These are phyloP conservation scores for Neonectria neomacrospora DNA, from an alignment of 2,329 filamentous ascomycete genomes.

Conservation along the genomic window DNA sequence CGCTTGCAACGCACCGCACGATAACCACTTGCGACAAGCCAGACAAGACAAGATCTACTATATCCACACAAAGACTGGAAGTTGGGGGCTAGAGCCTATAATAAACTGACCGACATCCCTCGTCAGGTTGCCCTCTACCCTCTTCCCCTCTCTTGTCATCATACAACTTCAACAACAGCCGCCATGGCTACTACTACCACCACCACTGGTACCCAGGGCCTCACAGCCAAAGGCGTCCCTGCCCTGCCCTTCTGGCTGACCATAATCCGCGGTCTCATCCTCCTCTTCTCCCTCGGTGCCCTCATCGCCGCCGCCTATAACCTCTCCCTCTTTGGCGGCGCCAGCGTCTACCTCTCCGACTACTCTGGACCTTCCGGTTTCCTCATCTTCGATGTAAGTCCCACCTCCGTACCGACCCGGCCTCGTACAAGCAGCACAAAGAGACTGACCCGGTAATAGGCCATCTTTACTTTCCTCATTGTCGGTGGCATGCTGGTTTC, in stretches of 20 bases:
- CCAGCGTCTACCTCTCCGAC: slow-evolving; percentile 36
- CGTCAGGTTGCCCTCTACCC: not conserved
- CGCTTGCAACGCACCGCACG: not conserved
- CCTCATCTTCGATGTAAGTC: slow-evolving; percentile 59
- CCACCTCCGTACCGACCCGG: slow-evolving; percentile 27
- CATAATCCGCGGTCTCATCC: slow-evolving; percentile 51
- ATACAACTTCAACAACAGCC: slow-evolving; percentile 9
- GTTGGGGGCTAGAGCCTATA: not conserved
- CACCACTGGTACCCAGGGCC: slow-evolving; percentile 39
- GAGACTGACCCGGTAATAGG: slow-evolving; percentile 42
- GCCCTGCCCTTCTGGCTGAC: slow-evolving; percentile 51
- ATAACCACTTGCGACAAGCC: slow-evolving; percentile 1
- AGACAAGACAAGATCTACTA: not conserved
- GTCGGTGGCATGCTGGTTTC: slow-evolving; percentile 52
- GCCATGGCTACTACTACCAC: slow-evolving; percentile 1
- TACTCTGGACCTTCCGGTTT: slow-evolving; percentile 54
- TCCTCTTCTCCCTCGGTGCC: slow-evolving; percentile 54
- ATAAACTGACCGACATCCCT: slow-evolving; percentile 3
- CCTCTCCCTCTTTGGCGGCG: slow-evolving; percentile 48
- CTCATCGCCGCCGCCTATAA: slow-evolving; percentile 56
- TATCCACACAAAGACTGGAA: not conserved
- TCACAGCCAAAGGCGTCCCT: slow-evolving; percentile 53
- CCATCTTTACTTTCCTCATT: slow-evolving; percentile 55
- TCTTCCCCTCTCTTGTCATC: not conserved
- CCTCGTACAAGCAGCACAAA: not conserved